phyloP scores from a whole-genome alignment of 148 eudicot species.

The Fagopyrum tataricum region DNA sequence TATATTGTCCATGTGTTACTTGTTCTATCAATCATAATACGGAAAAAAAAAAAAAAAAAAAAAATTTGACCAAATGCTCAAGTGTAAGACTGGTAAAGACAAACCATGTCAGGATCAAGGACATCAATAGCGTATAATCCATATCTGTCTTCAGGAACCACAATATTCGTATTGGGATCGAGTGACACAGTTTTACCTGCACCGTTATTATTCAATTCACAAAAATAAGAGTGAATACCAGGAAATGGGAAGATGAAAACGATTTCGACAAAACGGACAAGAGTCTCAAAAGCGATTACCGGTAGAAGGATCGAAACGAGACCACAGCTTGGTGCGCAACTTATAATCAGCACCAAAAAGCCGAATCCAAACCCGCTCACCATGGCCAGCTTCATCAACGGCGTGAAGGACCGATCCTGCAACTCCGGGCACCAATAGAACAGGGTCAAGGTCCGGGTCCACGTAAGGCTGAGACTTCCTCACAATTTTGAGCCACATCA shows the following conservation, averaged over 20 bases:
- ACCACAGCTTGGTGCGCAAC: conserved; percentile 80
- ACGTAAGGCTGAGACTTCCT: conserved; percentile 36
- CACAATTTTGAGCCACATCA: conserved; percentile 56
- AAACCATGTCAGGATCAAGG: conserved; percentile 89
- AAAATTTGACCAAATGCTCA: not conserved
- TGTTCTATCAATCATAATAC: not conserved
- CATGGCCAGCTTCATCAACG: conserved; percentile 45
- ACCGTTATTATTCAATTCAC: not conserved
- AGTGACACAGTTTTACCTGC: conserved; percentile 72
- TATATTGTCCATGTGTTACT: not conserved
- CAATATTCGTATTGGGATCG: conserved; percentile 53
- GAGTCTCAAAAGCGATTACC: conserved; percentile 25
- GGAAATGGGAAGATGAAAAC: too few relatives aligned
- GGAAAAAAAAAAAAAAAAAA: not conserved
- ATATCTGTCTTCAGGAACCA: conserved; percentile 78
- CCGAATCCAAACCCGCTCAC: conserved; percentile 91
- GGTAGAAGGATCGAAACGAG: conserved; percentile 67
- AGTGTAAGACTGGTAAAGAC: conserved; percentile 12
- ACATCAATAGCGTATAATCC: conserved; percentile 90
- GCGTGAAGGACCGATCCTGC: conserved; percentile 96
- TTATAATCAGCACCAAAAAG: conserved; percentile 71
- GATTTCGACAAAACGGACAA: not conserved
- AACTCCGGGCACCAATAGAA: conserved; percentile 81
- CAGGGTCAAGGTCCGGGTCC: conserved; percentile 83
- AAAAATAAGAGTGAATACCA: too few relatives aligned